These are phyloP conservation scores for Climacium dendroides DNA, from an alignment of 225 moss, liverwort and hornwort genomes.

Conservation along the genomic window DNA sequence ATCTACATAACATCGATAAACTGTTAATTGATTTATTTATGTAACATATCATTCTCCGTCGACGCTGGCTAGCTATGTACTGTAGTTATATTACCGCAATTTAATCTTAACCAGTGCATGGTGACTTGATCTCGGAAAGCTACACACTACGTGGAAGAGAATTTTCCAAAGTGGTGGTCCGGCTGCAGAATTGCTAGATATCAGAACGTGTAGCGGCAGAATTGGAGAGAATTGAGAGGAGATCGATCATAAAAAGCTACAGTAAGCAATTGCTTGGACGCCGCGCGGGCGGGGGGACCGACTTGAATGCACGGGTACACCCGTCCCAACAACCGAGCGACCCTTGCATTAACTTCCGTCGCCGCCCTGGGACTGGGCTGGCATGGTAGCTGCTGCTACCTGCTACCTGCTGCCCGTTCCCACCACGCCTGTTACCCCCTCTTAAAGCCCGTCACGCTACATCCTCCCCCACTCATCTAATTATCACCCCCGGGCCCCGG, in stretches of 20 bases:
- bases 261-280: neutral
- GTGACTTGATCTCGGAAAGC: neutral
- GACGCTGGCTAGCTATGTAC: neutral
- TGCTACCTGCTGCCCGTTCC: neutral
- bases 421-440: neutral
- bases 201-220: neutral
- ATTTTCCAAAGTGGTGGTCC: no score
- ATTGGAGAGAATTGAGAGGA: neutral
- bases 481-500: neutral
- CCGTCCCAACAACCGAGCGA: conserved; percentile 9
- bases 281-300: neutral
- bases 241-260: no score
- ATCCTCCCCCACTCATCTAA: neutral
- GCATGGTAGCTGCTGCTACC: neutral
- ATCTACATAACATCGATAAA: neutral
- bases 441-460: neutral
- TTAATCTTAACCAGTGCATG: neutral
- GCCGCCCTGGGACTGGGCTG: neutral
- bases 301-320: conserved; percentile 11
- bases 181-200: neutral
- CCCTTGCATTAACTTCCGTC: neutral
- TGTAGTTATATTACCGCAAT: neutral
- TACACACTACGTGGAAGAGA: neutral
- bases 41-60: neutral
- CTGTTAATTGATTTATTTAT: no score